Base-by-base conservation (phyloP, 768 basidiomycete genomes). In the Lyophyllum semitale region DNA sequence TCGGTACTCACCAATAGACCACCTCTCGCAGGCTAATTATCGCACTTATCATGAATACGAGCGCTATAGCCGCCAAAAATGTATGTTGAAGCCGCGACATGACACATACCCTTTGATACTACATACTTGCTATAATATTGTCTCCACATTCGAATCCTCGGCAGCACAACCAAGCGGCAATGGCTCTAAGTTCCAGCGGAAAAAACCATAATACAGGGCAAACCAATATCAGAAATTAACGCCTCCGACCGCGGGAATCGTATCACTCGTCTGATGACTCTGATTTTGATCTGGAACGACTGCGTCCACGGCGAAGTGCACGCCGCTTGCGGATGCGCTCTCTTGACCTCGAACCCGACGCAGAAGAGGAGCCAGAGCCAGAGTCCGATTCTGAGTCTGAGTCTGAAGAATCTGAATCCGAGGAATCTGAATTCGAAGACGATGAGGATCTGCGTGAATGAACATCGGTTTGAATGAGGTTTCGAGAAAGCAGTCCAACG, bases 41-140 rank as follows among this genome's bases (percentile, higher is more conserved):
- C 48, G 92, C 93, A 8, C 79, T 97, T 27, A 90, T 97, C 44
- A 89, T 97, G 85, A 94, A 97, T 73, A 90, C 93, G 9, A 81
- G 77, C 66, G 88, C 86, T 0, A 58, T 58, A 27, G 56, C 50
- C 38, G 49, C 32, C 17, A 23, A 22, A n/a, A 51, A 58, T 23
- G 46, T 51, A 50, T 61, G 73, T 61, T 70, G 62, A 59, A 23
- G 29, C 23, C 20, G 22, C n/a, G 25, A 55, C 46, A 27, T 27
- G 25, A 30, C 22, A 41, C 50, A 53, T 52, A 57, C 47, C 38
- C 29, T 33, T 51, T 29, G 11, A 38, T 45, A 53, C 45, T 41
- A 43, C n/a, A n/a, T n/a, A n/a, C 11, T 35, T 54, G 53, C 46
- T 53, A 54, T 60, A 50, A 60, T 60, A 54, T 22, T 40, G 35